These are phyloP conservation scores for Kwoniella dendrophila DNA, from an alignment of 768 basidiomycete genomes.

Conservation along the genomic window DNA sequence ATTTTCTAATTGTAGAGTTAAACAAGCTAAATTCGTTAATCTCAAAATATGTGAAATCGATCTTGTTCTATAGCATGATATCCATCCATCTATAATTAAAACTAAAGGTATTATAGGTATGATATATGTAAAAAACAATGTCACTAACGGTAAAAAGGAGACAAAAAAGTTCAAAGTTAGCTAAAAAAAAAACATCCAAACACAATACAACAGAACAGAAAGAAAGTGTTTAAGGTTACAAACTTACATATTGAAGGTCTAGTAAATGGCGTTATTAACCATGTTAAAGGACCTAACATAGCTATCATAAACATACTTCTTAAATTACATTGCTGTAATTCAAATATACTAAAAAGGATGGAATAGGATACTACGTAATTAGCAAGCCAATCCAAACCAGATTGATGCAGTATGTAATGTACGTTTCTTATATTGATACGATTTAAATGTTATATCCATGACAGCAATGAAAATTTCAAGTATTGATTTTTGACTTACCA, in stretches of 20 bases:
- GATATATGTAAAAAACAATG: constrained; percentile 51
- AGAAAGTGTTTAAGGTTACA: background rate
- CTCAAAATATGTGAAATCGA: constrained; percentile 36
- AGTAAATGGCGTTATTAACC: constrained; percentile 41
- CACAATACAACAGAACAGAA: too few relatives aligned
- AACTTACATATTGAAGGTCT: constrained; percentile 13
- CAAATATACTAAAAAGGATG: constrained; percentile 55
- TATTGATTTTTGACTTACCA: too few relatives aligned
- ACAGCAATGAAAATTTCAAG: too few relatives aligned
- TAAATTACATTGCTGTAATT: constrained; percentile 45
- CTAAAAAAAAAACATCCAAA: background rate
- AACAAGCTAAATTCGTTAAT: constrained; percentile 26
- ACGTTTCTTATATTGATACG: too few relatives aligned
- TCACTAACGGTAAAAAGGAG: constrained; percentile 29
- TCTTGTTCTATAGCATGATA: constrained; percentile 44
- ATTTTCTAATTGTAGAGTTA: constrained; percentile 32
- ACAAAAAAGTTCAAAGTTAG: too few relatives aligned
- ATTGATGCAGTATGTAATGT: too few relatives aligned
- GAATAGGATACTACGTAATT: too few relatives aligned
- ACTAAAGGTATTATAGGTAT: constrained; percentile 51
- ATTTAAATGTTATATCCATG: too few relatives aligned
- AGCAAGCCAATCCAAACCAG: too few relatives aligned
- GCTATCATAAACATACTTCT: constrained; percentile 38
- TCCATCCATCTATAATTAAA: constrained; percentile 48
- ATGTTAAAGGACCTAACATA: constrained; percentile 37